Conservation (phyloP, 2,329 filamentous ascomycete genomes). For the Fusarium luffae region DNA sequence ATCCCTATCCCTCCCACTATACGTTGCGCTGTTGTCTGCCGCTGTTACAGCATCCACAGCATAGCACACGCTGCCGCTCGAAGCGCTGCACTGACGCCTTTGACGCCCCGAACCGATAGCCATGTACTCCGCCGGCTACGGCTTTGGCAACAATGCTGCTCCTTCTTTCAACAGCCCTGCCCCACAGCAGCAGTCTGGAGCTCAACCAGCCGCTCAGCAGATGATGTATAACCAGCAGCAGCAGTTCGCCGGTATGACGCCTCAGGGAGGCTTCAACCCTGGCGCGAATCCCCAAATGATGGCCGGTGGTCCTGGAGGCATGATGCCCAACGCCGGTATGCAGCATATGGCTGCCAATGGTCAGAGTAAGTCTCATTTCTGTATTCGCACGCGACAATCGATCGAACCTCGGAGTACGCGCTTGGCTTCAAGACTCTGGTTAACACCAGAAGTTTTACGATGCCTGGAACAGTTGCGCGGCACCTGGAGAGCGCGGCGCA, state of each 20-base stretch:
- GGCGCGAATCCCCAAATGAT: slow-evolving; percentile 67
- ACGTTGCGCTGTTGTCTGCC: slow-evolving; percentile 23
- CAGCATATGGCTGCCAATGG: slow-evolving; percentile 69
- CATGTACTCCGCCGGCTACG: slow-evolving; percentile 68
- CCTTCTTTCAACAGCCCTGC: slow-evolving; percentile 62
- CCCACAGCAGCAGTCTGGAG: slow-evolving; percentile 53
- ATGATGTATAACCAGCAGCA: slow-evolving; percentile 70
- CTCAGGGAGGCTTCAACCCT: slow-evolving; percentile 62
- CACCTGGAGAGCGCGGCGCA: slow-evolving; percentile 25
- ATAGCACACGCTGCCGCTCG: slow-evolving; percentile 32
- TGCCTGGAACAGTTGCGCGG: background rate
- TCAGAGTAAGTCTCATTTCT: slow-evolving; percentile 62
- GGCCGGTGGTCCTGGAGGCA: slow-evolving; percentile 64
- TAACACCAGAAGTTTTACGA: background rate
- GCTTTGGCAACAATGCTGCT: slow-evolving; percentile 64
- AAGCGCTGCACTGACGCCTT: slow-evolving; percentile 39
- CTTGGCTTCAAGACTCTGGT: background rate
- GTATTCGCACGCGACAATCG: slow-evolving; percentile 39
- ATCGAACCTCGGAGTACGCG: slow-evolving; percentile 10
- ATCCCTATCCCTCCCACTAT: slow-evolving; percentile 18
- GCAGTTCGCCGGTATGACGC: slow-evolving; percentile 65
- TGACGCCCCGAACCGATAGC: slow-evolving; percentile 25
- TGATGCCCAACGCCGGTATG: slow-evolving; percentile 73
- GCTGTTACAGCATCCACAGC: slow-evolving; percentile 17
- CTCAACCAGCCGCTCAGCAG: slow-evolving; percentile 58